These are phyloP conservation scores for Yamadazyma laniorum DNA, from an alignment of 805 yeast species.

Conservation along the genomic window DNA sequence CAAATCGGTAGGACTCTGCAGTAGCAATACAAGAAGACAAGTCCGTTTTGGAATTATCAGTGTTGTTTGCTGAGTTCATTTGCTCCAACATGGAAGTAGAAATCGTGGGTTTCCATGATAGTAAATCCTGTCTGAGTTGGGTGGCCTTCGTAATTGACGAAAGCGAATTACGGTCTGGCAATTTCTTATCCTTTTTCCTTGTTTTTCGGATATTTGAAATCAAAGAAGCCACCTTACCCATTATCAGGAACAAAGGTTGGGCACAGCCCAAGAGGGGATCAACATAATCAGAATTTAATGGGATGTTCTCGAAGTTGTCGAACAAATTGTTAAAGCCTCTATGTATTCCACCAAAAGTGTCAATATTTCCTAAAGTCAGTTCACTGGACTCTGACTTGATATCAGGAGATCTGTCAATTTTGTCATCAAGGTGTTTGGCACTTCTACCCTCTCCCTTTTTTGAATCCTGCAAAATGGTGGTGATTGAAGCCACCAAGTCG, in stretches of 20 bases:
- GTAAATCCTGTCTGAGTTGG: constrained; percentile 49
- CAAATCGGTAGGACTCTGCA: constrained; percentile 66
- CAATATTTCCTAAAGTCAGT: constrained; percentile 17
- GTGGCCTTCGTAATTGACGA: constrained; percentile 54
- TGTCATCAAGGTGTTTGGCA: constrained; percentile 2
- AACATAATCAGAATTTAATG: constrained; percentile 37
- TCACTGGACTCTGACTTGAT: constrained; percentile 24
- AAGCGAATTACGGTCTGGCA: constrained; percentile 35
- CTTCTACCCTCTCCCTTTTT: constrained; percentile 15
- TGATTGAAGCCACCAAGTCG: constrained; percentile 41
- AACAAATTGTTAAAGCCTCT: constrained; percentile 26
- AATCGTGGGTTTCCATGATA: constrained; percentile 55
- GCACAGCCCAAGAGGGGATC: constrained; percentile 71
- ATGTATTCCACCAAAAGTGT: constrained; percentile 12
- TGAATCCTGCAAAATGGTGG: constrained; percentile 25
- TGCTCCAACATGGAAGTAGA: constrained; percentile 32
- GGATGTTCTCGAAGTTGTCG: constrained; percentile 40
- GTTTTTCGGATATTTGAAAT: constrained; percentile 48
- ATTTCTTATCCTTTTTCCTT: constrained; percentile 18
- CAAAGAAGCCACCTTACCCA: constrained; percentile 61
- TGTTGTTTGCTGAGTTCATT: constrained; percentile 11
- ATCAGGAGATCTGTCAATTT: constrained; percentile 15
- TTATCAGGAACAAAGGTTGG: constrained; percentile 59
- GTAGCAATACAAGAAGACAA: constrained; percentile 61
- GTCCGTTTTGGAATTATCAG: constrained; percentile 43